Evolutionary conservation across 768 basidiomycete species (phyloP), one percentile per base, ranked within the genome.

Genomic region (Lactarius vividus): DNA sequence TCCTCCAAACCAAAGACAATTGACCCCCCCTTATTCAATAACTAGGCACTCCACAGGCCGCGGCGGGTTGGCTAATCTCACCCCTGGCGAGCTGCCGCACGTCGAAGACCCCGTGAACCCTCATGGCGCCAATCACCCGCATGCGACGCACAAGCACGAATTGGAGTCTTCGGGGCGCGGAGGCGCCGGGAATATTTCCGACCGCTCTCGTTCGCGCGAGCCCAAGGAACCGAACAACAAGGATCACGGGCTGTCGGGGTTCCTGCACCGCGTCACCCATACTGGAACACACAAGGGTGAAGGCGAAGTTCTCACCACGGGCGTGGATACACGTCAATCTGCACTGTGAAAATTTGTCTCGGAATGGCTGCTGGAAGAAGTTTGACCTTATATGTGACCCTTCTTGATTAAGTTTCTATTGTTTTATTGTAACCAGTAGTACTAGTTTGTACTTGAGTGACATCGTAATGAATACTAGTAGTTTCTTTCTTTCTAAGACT

Each of bases 51-150:
- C 87, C 4, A 85, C 83, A 0, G 88, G 88, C 54, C 84, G 89
- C 58, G 88, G 89, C 40, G 88, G 89, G n/a, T 67, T 74, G 7
- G 89, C 85, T 3, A 90, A 90, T 68, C 71, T 89, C 26, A 83
- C 82, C 6, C 15, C 61, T 23, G 61, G 69, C 42, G 69, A 65
- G 57, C 57, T 63, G 55, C 77, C 75, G 13, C 60, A 65, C 18
- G 60, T 57, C 11, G 75, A 76, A 18, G 49, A n/a, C 15, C 44
- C 58, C 42, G 59, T 71, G 39, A 60, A 66, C 58, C 61, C 61
- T 7, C 57, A 63, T 3, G 57, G 39, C 1, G 49, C 26, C 23
- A 37, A 53, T 39, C 65, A 66, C 18, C 61, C 65, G 18, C 65
- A 58, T 8, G 29, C 20, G 31, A 53, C 61, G 6, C 65, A 66